These are phyloP conservation scores for Ophiostoma himal-ulmi DNA, from an alignment of 2,329 filamentous ascomycete genomes.

Conservation along the genomic window DNA sequence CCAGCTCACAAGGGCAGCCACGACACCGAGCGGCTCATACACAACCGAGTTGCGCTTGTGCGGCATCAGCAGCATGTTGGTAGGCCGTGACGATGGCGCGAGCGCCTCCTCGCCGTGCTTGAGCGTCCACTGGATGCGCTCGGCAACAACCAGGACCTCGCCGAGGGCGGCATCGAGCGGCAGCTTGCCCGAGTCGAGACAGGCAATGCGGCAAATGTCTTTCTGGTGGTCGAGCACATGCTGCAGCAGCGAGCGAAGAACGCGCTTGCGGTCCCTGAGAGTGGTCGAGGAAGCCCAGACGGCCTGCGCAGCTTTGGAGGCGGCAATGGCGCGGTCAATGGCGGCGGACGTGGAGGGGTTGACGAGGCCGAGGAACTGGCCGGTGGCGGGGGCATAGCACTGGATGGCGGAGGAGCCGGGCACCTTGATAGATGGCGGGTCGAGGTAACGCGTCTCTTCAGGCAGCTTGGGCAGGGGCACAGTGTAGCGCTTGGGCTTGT, in stretches of 20 bases:
- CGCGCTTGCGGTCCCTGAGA: constrained; percentile 69
- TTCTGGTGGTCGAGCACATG: constrained; percentile 86
- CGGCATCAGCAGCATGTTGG: constrained; percentile 77
- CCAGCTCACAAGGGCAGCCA: constrained; percentile 91
- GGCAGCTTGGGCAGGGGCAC: constrained; percentile 59
- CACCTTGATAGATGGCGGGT: constrained; percentile 36
- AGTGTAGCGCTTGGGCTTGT: constrained; percentile 50
- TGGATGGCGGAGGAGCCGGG: constrained; percentile 63
- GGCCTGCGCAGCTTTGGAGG: constrained; percentile 67
- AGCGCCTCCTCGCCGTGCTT: constrained; percentile 81
- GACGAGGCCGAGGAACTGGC: constrained; percentile 70
- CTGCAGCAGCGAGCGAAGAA: constrained; percentile 74
- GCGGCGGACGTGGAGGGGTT: constrained; percentile 69
- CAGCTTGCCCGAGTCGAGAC: constrained; percentile 92
- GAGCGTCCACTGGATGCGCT: constrained; percentile 94
- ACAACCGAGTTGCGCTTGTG: constrained; percentile 89
- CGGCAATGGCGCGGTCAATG: constrained; percentile 72
- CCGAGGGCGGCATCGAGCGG: constrained; percentile 90
- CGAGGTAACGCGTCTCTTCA: constrained; percentile 41
- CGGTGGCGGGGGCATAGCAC: constrained; percentile 87
- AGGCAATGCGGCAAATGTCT: constrained; percentile 76
- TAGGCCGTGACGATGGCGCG: constrained; percentile 64
- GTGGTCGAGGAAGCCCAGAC: constrained; percentile 71
- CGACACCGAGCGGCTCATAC: constrained; percentile 89
- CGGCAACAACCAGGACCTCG: constrained; percentile 87